Percentiles rank a stretch among this genome's conserved stretches.
Evolutionary conservation across 345 rosid species (phyloP).

Genomic region (Chamaenerion angustifolium): DNA sequence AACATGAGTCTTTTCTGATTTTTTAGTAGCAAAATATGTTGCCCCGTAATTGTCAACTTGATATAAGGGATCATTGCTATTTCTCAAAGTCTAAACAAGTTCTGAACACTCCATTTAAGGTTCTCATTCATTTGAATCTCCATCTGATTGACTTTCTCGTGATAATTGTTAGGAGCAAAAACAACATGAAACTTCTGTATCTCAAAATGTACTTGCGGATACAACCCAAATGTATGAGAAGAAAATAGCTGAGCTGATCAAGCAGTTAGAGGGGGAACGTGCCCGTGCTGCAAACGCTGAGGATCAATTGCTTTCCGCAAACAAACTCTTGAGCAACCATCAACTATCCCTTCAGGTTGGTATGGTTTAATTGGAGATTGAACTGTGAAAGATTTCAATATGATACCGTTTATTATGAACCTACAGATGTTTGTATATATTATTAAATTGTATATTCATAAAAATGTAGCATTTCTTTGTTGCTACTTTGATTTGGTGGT

Average conservation of each 20-base stretch:
- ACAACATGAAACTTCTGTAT: constrained; percentile 49
- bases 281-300: constrained; percentile 22
- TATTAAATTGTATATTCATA: too few species aligned
- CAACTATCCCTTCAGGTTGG: constrained; percentile 51
- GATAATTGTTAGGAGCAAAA: constrained; percentile 44
- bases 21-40: too few species aligned
- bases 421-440: too few species aligned
- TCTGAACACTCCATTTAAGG: too few species aligned
- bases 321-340: constrained; percentile 37
- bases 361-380: not conserved
- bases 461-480: too few species aligned
- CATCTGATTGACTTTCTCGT: constrained; percentile 6
- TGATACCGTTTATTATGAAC: too few species aligned
- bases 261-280: constrained; percentile 43
- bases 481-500: not conserved
- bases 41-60: too few species aligned
- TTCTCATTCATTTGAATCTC: constrained; percentile 2
- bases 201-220: constrained; percentile 58
- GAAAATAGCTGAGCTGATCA: constrained; percentile 48
- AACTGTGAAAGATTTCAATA: not conserved
- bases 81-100: too few species aligned
- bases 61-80: too few species aligned
- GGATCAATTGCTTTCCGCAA: constrained; percentile 33
- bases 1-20: too few species aligned
- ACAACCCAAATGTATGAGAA: constrained; percentile 68